phyloP scores from a whole-genome alignment of 371 early-diverging fungal species.

The Batkoa obscura region DNA sequence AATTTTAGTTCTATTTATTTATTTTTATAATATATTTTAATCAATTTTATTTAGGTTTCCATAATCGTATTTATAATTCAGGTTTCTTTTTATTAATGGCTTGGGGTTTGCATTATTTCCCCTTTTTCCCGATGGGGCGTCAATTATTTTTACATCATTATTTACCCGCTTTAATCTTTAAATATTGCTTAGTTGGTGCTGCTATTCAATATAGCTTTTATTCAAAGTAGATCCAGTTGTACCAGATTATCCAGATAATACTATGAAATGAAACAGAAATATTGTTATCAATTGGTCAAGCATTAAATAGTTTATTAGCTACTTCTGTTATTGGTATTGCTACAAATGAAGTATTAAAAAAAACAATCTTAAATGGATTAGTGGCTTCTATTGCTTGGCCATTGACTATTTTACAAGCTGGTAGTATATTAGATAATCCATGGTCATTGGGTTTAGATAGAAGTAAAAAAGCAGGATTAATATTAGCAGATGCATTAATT shows the following conservation, averaged over 20 bases:
- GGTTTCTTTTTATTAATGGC: slow-evolving; percentile 67
- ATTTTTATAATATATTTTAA: neutral
- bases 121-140: slow-evolving; percentile 93
- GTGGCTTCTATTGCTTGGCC: slow-evolving; percentile 73
- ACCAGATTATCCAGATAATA: slow-evolving; percentile 18
- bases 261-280: slow-evolving; percentile 69
- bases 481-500: slow-evolving; percentile 60
- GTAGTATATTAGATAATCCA: slow-evolving; percentile 79
- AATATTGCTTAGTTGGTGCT: slow-evolving; percentile 49
- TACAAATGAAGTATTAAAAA: slow-evolving; percentile 65
- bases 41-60: slow-evolving; percentile 18
- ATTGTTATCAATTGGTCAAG: slow-evolving; percentile 53
- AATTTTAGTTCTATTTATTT: slow-evolving; percentile 30
- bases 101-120: slow-evolving; percentile 82
- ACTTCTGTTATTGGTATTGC: slow-evolving; percentile 65
- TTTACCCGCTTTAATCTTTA: slow-evolving; percentile 67
- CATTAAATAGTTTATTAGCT: slow-evolving; percentile 55
- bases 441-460: slow-evolving; percentile 76
- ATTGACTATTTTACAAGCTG: slow-evolving; percentile 53
- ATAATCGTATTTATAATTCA: slow-evolving; percentile 34
- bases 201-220: slow-evolving; percentile 44
- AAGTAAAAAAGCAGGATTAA: slow-evolving; percentile 73
- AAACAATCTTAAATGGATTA: slow-evolving; percentile 65
- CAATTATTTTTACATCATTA: slow-evolving; percentile 96
- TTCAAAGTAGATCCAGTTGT: slow-evolving; percentile 32